Evolutionary conservation across 108 stramenopile species (phyloP), one percentile per base, ranked within the genome.

Genomic region (Bacterosira constricta): DNA sequence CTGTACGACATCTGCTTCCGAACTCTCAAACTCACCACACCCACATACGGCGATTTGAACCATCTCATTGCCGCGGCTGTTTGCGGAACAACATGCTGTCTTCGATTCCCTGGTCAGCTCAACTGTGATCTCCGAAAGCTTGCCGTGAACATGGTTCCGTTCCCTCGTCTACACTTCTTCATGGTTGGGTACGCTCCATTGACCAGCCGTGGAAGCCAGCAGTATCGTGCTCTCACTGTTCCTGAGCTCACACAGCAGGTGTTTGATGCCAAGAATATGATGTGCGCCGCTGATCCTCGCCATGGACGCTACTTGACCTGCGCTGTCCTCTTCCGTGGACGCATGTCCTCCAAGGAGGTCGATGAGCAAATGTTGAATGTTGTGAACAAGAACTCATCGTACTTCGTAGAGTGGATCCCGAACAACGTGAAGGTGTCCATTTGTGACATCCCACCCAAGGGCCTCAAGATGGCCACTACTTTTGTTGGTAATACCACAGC

Each of bases 401-500:
- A 96, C 93, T 98, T 98, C 81, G 98, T 98, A 30, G 98, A 98
- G 76, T 98, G 98, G 98, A 98, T 98, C 82, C 98, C 98, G 63
- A 97, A 98, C 90, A 98, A 98, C 90, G 87, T 98, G 73, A 98
- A 98, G 94, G 95, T 97, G 29, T 97, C 97, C 53, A 97, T 98
- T 69, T 98, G 98, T 72, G 97, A 98, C 90, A 94, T 98, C 56
- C 98, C 98, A 7, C 98, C 97, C 53, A 91, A 88, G 86, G 98
- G 98, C 46, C 82, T 98, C 68, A 91, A 88, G 77, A 96, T 92
- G 92, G 89, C 95, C 29, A 84, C 85, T 70, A 92, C 92, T 46
- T 97, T 97, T 68, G 88, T 97, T 76, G 97, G 97, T 52, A 97
- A 97, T 86, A 86, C 93, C 68, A 97, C 97, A 17, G 97, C 97